Evolutionary conservation across 495 filamentous ascomycete genomes (phyloP).

Genomic region (Lophiotrema nucula): DNA sequence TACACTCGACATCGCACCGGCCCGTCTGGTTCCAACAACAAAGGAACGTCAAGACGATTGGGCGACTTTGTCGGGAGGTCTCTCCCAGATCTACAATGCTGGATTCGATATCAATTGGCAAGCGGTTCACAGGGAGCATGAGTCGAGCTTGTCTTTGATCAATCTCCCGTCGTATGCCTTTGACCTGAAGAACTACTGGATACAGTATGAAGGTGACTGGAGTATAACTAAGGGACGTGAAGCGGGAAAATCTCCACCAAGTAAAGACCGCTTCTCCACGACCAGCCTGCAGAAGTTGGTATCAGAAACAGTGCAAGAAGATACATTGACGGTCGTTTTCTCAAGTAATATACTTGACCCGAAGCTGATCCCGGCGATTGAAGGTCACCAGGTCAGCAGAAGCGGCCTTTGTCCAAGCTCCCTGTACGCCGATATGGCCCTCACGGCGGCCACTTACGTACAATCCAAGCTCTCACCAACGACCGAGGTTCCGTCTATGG

Average conservation of each 20-base stretch:
- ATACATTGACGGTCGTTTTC: too few species aligned
- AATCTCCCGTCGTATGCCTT: constrained; percentile 72
- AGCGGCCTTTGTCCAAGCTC: too few species aligned
- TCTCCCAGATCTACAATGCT: constrained; percentile 62
- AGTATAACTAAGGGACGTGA: constrained; percentile 39
- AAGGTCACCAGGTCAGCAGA: too few species aligned
- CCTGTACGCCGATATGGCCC: too few species aligned
- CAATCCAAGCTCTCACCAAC: too few species aligned
- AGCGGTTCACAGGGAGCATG: constrained; percentile 75
- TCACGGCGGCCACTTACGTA: too few species aligned
- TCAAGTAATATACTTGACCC: too few species aligned
- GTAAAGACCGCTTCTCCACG: too few species aligned
- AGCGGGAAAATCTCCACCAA: not conserved
- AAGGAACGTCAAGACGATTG: constrained; percentile 59
- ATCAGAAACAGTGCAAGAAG: too few species aligned
- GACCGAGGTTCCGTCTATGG: too few species aligned
- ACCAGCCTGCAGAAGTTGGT: too few species aligned
- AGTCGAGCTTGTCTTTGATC: constrained; percentile 57
- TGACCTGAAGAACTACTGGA: constrained; percentile 73
- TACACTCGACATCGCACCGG: constrained; percentile 52
- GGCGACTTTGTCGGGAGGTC: constrained; percentile 60
- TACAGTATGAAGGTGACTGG: constrained; percentile 44
- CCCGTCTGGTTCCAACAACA: constrained; percentile 30
- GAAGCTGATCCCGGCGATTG: too few species aligned
- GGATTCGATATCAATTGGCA: constrained; percentile 74